Evolutionary conservation across 2,329 filamentous ascomycete genomes (phyloP).

Genomic region (Chrysoporthe cubensis): DNA sequence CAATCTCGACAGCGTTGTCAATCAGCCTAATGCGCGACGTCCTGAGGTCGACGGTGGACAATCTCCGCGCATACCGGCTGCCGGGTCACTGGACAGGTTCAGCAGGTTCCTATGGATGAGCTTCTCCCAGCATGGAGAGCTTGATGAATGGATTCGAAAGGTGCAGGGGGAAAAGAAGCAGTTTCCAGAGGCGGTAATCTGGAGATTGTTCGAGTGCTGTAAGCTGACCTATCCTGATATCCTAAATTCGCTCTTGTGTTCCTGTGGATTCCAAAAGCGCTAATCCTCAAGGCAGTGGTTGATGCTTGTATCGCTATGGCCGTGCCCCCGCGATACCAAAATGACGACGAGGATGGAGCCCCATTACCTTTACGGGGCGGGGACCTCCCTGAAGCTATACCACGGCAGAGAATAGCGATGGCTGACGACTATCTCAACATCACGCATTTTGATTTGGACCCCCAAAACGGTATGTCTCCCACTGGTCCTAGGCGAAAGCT

Average conservation of each 20-base stretch:
- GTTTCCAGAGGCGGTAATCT: background rate
- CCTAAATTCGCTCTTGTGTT: background rate
- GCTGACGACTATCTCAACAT: conserved; percentile 1
- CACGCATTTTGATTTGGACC: conserved; percentile 5
- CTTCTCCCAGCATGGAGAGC: conserved; percentile 10
- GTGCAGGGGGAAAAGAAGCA: background rate
- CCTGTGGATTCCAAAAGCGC: background rate
- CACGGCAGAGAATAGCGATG: background rate
- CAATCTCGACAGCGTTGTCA: background rate
- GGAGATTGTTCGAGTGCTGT: conserved; percentile 6
- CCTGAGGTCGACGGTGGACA: background rate
- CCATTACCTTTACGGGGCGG: background rate
- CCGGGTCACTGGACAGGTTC: background rate
- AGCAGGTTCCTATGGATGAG: background rate
- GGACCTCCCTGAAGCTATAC: background rate
- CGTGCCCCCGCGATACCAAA: background rate
- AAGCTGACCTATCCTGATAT: background rate
- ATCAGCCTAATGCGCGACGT: conserved; percentile 1
- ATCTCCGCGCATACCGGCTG: background rate
- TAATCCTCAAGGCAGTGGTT: background rate
- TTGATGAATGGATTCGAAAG: conserved; percentile 12
- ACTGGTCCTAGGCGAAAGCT: background rate
- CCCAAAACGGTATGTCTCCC: background rate
- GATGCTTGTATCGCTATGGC: background rate
- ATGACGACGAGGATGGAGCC: too few species aligned